Conservation (phyloP, 208 protist genomes). For the Tritrichomonas foetus region DNA sequence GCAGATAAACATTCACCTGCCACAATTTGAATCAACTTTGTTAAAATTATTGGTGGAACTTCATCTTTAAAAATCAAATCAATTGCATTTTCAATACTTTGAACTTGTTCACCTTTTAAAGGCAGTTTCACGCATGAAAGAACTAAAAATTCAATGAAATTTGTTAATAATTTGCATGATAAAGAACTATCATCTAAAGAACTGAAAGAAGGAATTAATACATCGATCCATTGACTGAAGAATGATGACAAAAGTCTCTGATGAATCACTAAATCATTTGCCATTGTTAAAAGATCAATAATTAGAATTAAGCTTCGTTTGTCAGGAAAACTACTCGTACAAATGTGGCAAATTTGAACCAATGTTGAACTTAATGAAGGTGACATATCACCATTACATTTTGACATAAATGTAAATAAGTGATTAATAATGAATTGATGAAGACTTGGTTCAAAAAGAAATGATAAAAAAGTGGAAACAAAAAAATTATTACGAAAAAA, state of each 20-base stretch:
- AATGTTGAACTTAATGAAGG: background rate
- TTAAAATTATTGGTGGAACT: background rate
- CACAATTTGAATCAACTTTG: constrained; percentile 6
- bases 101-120: background rate
- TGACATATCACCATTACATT: background rate
- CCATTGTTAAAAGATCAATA: background rate
- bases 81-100: background rate
- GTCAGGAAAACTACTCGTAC: background rate
- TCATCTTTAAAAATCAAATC: background rate
- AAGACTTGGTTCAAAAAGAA: background rate
- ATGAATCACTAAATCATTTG: background rate
- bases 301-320: background rate
- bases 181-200: background rate
- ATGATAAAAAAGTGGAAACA: background rate
- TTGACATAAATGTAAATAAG: too few species aligned
- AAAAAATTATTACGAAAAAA: background rate
- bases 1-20: background rate
- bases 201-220: background rate
- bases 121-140: background rate
- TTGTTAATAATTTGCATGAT: background rate
- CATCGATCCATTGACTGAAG: too few species aligned
- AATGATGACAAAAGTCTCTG: background rate
- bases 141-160: constrained; percentile 4
- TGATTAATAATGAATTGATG: background rate
- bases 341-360: background rate